Evolutionary conservation across 1,139 yeast genomes (phyloP).

Genomic region (Hemisphaericaspora lyxosophila): DNA sequence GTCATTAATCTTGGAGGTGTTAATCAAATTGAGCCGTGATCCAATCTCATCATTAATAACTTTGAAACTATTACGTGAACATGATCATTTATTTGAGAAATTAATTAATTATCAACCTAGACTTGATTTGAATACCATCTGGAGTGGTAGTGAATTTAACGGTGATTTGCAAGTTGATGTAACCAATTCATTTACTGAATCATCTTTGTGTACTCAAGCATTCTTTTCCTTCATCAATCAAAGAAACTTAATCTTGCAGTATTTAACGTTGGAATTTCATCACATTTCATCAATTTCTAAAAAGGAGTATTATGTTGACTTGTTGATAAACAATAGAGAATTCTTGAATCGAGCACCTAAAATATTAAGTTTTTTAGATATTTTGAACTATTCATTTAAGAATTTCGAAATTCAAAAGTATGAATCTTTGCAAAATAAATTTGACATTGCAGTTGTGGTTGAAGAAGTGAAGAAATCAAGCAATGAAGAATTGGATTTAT

Average conservation of each 20-base stretch:
- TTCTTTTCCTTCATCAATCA: slow-evolving; percentile 62
- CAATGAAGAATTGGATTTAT: slow-evolving; percentile 19
- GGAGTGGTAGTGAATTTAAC: slow-evolving; percentile 53
- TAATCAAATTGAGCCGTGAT: slow-evolving; percentile 59
- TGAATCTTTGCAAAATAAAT: slow-evolving; percentile 39
- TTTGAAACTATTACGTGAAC: slow-evolving; percentile 50
- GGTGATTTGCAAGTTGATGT: slow-evolving; percentile 31
- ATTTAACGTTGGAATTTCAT: slow-evolving; percentile 72
- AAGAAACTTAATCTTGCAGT: slow-evolving; percentile 62
- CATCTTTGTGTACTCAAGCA: slow-evolving; percentile 45
- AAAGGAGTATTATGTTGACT: slow-evolving; percentile 52
- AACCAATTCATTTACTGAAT: slow-evolving; percentile 34
- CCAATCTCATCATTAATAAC: slow-evolving; percentile 54
- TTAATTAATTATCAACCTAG: slow-evolving; percentile 57
- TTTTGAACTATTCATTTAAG: slow-evolving; percentile 55
- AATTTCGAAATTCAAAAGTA: slow-evolving; percentile 38
- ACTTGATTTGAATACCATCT: slow-evolving; percentile 45
- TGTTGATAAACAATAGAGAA: slow-evolving; percentile 50
- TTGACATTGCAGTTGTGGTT: slow-evolving; percentile 29
- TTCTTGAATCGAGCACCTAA: slow-evolving; percentile 57
- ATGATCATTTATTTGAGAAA: slow-evolving; percentile 49
- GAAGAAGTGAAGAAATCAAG: slow-evolving; percentile 22
- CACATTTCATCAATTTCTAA: slow-evolving; percentile 59
- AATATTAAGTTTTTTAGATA: slow-evolving; percentile 66
- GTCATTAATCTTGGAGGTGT: slow-evolving; percentile 56